Base-by-base conservation (phyloP, 2,329 filamentous ascomycete genomes). In the Colletotrichum echinochloae region DNA sequence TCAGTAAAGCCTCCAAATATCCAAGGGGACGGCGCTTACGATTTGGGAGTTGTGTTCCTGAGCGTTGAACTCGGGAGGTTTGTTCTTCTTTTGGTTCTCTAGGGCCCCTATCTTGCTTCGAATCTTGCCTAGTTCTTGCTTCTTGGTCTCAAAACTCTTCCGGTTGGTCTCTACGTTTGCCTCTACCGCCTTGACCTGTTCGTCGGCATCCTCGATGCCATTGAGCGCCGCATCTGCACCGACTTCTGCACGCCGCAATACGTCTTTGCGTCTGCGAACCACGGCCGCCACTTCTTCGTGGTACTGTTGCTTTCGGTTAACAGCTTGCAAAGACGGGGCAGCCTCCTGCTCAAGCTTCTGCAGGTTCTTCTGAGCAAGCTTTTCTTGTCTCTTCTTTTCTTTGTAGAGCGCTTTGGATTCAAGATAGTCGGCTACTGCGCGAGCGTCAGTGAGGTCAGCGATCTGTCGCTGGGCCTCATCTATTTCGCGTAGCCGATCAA, bases 401-500 rank as follows among this genome's bases (percentile, higher is more conserved):
- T 78, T 76, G 52, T 86, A 81, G 7, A 82, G 81, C 0, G 78
- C 74, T 55, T 87, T 86, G 1, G 89, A 84, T 37, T 88, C 83
- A 39, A 84, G 84, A 76, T 93, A 95, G 72, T 88, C 83, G 26
- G 92, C 86, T 46, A 94, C 83, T 0, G 92, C 89, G 48, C 90
- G 87, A 33, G 89, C 87, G 44, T 87, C 87, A 73, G 92, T 85
- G 55, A 97, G 84, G 56, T 91, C 84, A 33, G 87, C 82, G 5
- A 95, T 85, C 66, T 87, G 88, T 62, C 88, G 83, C 75, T 91
- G 84, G 60, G 94, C 89, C 62, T 89, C 86, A 65, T 91, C 88
- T 67, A 94, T 89, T 78, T 98, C 92, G 59, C 89, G 89, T 76
- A 96, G 87, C 73, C 93, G 90, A 75, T 97, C 91, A 30, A 98